Evolutionary conservation across 257 asterid genomes (phyloP).

Genomic region (Dorcoceras hygrometricum): DNA sequence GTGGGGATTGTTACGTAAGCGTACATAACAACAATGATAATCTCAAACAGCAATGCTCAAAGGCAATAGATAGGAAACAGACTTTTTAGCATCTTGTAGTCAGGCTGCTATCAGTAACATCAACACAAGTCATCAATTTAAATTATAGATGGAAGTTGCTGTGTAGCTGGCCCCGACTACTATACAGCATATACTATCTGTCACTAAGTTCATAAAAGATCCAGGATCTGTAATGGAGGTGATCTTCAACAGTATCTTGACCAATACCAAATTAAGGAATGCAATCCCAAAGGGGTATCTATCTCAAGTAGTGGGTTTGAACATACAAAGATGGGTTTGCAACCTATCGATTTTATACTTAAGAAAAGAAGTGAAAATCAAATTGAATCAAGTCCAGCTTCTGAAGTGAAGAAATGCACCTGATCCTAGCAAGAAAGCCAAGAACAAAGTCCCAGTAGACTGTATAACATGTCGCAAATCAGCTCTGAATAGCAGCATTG

Average conservation of each 20-base stretch:
- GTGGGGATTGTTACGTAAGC: background rate
- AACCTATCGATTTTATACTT: background rate
- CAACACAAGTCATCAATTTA: background rate
- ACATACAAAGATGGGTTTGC: background rate
- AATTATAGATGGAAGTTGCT: background rate
- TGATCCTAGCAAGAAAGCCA: conserved; percentile 79
- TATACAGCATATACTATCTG: background rate
- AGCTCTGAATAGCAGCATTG: conserved; percentile 75
- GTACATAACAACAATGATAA: background rate
- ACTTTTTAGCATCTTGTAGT: background rate
- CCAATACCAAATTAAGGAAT: background rate
- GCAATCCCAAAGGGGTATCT: background rate
- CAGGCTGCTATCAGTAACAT: no score
- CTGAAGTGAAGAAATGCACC: conserved; percentile 38
- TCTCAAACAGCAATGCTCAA: background rate
- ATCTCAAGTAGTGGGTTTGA: background rate
- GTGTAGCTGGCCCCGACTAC: background rate
- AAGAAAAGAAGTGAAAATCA: background rate
- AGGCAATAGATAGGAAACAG: background rate
- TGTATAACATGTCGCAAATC: conserved; percentile 52
- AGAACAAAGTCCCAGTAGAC: conserved; percentile 64
- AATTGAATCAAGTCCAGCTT: conserved; percentile 2
- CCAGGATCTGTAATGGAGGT: background rate
- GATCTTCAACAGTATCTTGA: background rate
- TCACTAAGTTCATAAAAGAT: background rate